Conservation (phyloP, 2,329 filamentous ascomycete genomes). For the Paraphaeosphaeria minitans region DNA sequence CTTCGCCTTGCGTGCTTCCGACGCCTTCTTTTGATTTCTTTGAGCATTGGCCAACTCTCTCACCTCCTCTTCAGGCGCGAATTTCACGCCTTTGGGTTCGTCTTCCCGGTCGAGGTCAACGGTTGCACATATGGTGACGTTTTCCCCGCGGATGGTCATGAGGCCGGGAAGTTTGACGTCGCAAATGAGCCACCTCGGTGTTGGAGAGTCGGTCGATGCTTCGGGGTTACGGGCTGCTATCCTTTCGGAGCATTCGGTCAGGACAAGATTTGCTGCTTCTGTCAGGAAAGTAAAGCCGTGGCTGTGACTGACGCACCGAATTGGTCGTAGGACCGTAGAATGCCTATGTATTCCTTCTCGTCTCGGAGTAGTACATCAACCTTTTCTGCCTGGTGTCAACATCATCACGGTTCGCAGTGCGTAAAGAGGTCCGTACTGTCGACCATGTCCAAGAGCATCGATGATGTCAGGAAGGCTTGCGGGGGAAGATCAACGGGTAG, state of each 20-base stretch:
- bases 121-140: slow-evolving; percentile 93
- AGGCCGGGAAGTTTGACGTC: slow-evolving; percentile 84
- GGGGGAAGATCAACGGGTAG: slow-evolving; percentile 65
- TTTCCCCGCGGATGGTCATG: slow-evolving; percentile 93
- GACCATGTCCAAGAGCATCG: slow-evolving; percentile 92
- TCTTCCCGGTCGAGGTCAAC: slow-evolving; percentile 98
- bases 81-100: slow-evolving; percentile 74
- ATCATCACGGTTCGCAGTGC: slow-evolving; percentile 11
- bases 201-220: slow-evolving; percentile 26
- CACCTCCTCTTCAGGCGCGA: slow-evolving; percentile 71
- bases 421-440: slow-evolving; percentile 68
- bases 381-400: slow-evolving; percentile 70
- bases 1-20: slow-evolving; percentile 66
- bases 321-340: slow-evolving; percentile 95
- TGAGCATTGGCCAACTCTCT: slow-evolving; percentile 73
- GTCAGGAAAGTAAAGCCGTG: slow-evolving; percentile 12
- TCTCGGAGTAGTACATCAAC: slow-evolving; percentile 89
- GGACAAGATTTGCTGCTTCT: slow-evolving; percentile 83
- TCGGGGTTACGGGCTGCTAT: slow-evolving; percentile 69
- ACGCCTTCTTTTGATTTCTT: slow-evolving; percentile 71
- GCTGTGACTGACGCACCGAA: slow-evolving; percentile 69
- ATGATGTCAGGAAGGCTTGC: slow-evolving; percentile 98
- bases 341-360: slow-evolving; percentile 90
- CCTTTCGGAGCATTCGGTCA: slow-evolving; percentile 90
- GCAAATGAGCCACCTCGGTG: slow-evolving; percentile 67